Base-by-base conservation (phyloP, 1,284 basidiomycete species). In the Ceratobasidium sp. region DNA sequence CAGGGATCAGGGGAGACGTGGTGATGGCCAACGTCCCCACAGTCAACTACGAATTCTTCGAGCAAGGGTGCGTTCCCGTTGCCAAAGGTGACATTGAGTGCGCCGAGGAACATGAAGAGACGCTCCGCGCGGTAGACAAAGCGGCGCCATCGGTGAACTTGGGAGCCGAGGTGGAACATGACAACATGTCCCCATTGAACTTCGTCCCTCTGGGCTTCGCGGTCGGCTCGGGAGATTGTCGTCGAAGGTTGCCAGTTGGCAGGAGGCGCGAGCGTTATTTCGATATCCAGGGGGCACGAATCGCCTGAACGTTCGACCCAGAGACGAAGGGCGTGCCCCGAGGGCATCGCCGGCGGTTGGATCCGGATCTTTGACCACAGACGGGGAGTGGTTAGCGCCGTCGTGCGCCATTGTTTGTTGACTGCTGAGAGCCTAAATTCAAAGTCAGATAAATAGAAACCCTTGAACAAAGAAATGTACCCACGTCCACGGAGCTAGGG, bases 101-200 rank as follows among this genome's bases (percentile, higher is more conserved):
- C 88, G 53, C 80, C 78, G 76, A 89, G 83, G 13, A 87, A 88
- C 29, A 83, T 77, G 76, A 90, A 90, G 36, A 86, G 85, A 74
- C 84, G 86, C 73, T 90, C 87, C 73, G 89, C 90, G 54, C 86
- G 79, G 74, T 90, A 90, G 8, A 90, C 82, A 73, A 91, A 91
- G 23, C 89, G 81, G 74, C 88, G 82, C 89, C 89, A 91, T 30
- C 89, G 83, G 71, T 85, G 84, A 83, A 71, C 90, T 74, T 90
- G 87, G 72, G 87, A 84, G 1, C 87, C 84, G 23, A 91, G 78
- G 75, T 91, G 91, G 75, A 82, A 90, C 60, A 90, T 84, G 1
- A 85, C 86, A 47, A 91, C 87, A 72, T 89, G 85, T 0, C 88
- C 89, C 89, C 89, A 91, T 70, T 88, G 85, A 21, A 60, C 60